These are phyloP conservation scores for Arthrobotrys sphaeroides DNA, from an alignment of 2,329 filamentous ascomycete genomes.

Conservation along the genomic window DNA sequence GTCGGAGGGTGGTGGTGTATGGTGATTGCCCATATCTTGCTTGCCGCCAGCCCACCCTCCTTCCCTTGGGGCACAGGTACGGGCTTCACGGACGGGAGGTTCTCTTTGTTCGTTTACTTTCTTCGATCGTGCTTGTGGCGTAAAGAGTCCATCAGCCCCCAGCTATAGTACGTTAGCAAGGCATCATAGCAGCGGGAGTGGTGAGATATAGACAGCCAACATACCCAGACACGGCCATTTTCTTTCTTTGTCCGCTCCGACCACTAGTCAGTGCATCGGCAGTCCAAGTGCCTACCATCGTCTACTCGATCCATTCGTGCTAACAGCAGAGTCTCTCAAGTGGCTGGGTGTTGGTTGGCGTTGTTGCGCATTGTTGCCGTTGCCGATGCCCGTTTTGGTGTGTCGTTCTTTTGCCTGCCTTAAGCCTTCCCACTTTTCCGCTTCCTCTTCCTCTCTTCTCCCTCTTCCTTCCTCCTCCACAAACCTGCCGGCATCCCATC, in stretches of 20 bases:
- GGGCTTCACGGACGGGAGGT: neutral
- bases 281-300: no score
- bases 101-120: neutral
- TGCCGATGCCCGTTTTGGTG: slow-evolving; percentile 36
- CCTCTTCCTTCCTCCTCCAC: slow-evolving; percentile 32
- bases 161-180: no score
- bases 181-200: no score
- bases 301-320: no score
- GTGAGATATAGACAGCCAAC: no score
- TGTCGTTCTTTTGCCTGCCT: slow-evolving; percentile 32
- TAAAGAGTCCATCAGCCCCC: neutral
- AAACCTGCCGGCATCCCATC: slow-evolving; percentile 13
- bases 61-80: no score
- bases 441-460: slow-evolving; percentile 33
- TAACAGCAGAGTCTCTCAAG: neutral
- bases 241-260: neutral
- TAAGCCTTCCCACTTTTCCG: slow-evolving; percentile 46
- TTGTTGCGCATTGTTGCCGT: slow-evolving; percentile 51
- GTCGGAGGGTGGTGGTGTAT: neutral
- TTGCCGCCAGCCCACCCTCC: no score
- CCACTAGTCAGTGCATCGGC: no score
- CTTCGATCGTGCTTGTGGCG: neutral
- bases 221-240: no score
- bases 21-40: neutral
- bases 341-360: slow-evolving; percentile 24